Percentiles rank a stretch among this genome's conserved stretches.
phyloP scores from a whole-genome alignment of 2,329 filamentous ascomycete genomes.

The Bertia moriformis region DNA sequence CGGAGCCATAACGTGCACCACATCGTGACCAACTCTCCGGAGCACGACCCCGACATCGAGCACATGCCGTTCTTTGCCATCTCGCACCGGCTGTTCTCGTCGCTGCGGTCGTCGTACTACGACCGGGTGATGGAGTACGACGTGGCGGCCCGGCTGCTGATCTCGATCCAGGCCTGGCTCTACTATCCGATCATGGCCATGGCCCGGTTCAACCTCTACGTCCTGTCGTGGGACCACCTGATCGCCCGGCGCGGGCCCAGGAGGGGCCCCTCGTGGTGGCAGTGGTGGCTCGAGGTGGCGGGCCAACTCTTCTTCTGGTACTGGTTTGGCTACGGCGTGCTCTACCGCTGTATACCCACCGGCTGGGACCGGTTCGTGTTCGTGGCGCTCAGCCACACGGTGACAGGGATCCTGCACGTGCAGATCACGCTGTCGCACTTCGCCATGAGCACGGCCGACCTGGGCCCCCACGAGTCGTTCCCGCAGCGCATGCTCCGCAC shows the following conservation, averaged over 20 bases:
- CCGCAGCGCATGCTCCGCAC: conserved; percentile 56
- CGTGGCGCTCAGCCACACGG: conserved; percentile 46
- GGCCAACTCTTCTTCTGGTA: conserved; percentile 54
- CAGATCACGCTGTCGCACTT: conserved; percentile 63
- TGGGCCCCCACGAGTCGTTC: conserved; percentile 51
- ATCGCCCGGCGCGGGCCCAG: neutral
- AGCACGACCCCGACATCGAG: conserved; percentile 45
- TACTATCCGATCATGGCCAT: conserved; percentile 57
- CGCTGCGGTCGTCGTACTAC: conserved; percentile 51
- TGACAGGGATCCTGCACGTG: conserved; percentile 55
- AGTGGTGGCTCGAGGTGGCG: conserved; percentile 48
- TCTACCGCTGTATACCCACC: conserved; percentile 44
- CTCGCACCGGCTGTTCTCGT: conserved; percentile 46
- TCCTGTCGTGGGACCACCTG: neutral
- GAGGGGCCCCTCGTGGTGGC: too few relatives aligned
- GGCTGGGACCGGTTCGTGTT: conserved; percentile 42
- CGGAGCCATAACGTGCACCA: conserved; percentile 56
- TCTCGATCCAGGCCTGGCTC: conserved; percentile 47
- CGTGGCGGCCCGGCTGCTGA: conserved; percentile 37
- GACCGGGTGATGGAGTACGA: conserved; percentile 46
- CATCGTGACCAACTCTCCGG: conserved; percentile 42
- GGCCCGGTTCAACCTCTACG: conserved; percentile 48
- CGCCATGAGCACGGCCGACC: conserved; percentile 54
- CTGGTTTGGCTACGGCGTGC: conserved; percentile 50
- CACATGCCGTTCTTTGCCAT: conserved; percentile 59